A percentile compares a stretch with the other conserved stretches of the same genome.
These are phyloP conservation scores for Akanthomyces dipterigenus DNA, from an alignment of 2,329 filamentous ascomycete genomes.

Conservation along the genomic window DNA sequence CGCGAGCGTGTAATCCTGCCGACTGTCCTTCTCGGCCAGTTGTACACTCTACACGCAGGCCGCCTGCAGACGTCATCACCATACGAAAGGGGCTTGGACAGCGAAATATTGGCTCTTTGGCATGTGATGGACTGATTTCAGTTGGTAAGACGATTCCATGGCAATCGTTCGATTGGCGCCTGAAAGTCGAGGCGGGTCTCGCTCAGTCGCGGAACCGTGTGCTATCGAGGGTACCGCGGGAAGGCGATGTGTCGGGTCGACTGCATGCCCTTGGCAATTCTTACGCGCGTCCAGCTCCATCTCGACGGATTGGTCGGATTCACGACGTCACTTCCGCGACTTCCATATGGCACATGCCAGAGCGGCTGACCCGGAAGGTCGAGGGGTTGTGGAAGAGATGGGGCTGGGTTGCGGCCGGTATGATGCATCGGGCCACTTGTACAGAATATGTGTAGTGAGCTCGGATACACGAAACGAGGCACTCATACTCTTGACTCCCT, in stretches of 20 bases:
- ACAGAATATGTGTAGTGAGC: background rate
- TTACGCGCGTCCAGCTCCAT: too few relatives aligned
- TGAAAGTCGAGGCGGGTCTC: too few relatives aligned
- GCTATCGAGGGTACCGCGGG: background rate
- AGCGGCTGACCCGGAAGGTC: background rate
- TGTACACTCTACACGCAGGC: slow-evolving; percentile 6
- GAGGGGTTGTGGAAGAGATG: background rate
- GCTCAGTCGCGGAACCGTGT: background rate
- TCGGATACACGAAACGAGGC: background rate
- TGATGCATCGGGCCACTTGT: background rate
- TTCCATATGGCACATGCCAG: slow-evolving; percentile 13
- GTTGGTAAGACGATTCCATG: too few relatives aligned
- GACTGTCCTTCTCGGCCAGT: background rate
- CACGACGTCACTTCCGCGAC: too few relatives aligned
- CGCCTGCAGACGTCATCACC: too few relatives aligned
- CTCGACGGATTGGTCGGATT: too few relatives aligned
- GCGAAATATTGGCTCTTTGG: too few relatives aligned
- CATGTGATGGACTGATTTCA: too few relatives aligned
- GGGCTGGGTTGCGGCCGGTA: background rate
- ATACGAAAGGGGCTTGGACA: too few relatives aligned
- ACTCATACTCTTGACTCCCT: background rate
- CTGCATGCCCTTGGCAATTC: too few relatives aligned
- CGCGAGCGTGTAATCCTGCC: background rate
- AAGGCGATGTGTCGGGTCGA: background rate
- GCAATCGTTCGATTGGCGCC: too few relatives aligned